Evolutionary conservation across 495 filamentous ascomycete genomes (phyloP).

Genomic region (Penicillium chermesinum): DNA sequence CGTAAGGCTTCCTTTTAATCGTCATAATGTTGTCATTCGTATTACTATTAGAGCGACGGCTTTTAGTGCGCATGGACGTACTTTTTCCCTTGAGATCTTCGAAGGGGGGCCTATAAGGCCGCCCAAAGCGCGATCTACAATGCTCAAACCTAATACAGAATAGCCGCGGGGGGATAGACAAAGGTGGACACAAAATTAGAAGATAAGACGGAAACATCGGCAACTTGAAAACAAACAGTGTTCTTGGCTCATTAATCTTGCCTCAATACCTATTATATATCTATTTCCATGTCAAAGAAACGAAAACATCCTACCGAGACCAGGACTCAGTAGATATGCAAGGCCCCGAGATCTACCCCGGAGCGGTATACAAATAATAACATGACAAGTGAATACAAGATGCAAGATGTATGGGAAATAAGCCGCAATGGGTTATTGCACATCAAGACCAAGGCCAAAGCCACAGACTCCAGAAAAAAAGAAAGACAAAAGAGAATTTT

Average conservation of each 20-base stretch:
- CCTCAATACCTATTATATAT: constrained; percentile 32
- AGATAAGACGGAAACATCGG: too few relatives aligned
- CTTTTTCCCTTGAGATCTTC: too few relatives aligned
- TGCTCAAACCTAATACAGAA: too few relatives aligned
- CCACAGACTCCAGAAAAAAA: background rate
- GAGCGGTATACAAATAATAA: constrained; percentile 8
- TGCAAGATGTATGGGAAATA: constrained; percentile 4
- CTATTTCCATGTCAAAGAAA: constrained; percentile 22
- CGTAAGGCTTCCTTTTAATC: too few relatives aligned
- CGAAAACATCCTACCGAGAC: constrained; percentile 12
- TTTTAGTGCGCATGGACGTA: too few relatives aligned
- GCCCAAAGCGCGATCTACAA: too few relatives aligned
- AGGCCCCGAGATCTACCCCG: background rate
- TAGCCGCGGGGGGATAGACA: too few relatives aligned
- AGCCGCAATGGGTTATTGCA: constrained; percentile 3
- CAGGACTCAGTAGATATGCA: too few relatives aligned
- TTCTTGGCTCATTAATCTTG: constrained; percentile 28
- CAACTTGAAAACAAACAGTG: background rate
- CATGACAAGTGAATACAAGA: constrained; percentile 6
- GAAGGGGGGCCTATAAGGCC: too few relatives aligned
- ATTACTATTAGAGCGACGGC: too few relatives aligned
- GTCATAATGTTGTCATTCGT: too few relatives aligned
- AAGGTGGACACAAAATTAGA: too few relatives aligned
- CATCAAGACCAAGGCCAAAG: background rate
- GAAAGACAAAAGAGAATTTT: background rate